phyloP scores from a whole-genome alignment of 2,329 filamentous ascomycete species.

The Dactylellina cionopaga region DNA sequence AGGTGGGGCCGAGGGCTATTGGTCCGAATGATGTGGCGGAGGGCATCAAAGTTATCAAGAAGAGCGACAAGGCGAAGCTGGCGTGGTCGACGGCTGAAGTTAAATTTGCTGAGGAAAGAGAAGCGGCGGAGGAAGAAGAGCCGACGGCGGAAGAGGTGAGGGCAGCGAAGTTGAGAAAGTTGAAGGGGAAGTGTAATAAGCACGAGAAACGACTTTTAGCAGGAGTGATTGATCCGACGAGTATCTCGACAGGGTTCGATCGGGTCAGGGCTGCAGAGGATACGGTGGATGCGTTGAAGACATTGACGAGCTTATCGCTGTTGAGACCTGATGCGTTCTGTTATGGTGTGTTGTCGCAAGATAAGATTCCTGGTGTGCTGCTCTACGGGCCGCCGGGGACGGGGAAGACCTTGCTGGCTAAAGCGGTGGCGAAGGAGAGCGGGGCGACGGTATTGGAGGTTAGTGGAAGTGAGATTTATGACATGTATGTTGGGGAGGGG shows the following conservation, averaged over 20 bases:
- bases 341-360: conserved; percentile 89
- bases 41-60: conserved; percentile 14
- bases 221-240: conserved; percentile 81
- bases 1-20: conserved; percentile 57
- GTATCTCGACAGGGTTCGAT: conserved; percentile 85
- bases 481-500: conserved; percentile 94
- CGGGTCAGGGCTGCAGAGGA: conserved; percentile 85
- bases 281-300: conserved; percentile 86
- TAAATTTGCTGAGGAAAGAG: conserved; percentile 37
- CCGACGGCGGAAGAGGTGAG: conserved; percentile 59
- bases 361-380: conserved; percentile 88
- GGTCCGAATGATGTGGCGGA: conserved; percentile 34
- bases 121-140: conserved; percentile 57
- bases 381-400: conserved; percentile 89
- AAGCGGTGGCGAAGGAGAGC: conserved; percentile 74
- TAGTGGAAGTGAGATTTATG: conserved; percentile 88
- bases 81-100: conserved; percentile 53
- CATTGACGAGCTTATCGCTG: conserved; percentile 86
- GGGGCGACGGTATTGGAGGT: conserved; percentile 83
- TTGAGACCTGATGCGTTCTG: conserved; percentile 92
- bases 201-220: conserved; percentile 85
- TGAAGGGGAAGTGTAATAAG: conserved; percentile 71
- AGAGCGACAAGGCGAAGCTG: conserved; percentile 56
- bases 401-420: conserved; percentile 76
- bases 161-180: conserved; percentile 63